A percentile compares a stretch with the other conserved stretches of the same genome.
Conservation (phyloP, 176 grass and related monocot genomes). For the Oropetium thomaeum region DNA sequence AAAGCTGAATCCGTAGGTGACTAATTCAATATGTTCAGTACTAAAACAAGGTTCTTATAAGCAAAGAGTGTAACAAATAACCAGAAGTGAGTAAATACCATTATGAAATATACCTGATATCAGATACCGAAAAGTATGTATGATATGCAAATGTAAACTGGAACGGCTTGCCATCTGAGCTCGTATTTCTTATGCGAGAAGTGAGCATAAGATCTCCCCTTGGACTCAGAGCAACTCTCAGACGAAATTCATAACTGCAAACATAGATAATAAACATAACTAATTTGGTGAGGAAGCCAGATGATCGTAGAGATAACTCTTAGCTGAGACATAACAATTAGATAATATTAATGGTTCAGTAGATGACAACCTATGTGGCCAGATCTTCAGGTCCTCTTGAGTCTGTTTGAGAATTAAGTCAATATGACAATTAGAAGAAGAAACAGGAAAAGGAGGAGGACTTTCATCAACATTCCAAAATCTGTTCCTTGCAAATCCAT, state of each 20-base stretch:
- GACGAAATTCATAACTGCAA: conserved; percentile 71
- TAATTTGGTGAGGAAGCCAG: background rate
- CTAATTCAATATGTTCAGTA: background rate
- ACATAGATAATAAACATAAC: conserved; percentile 3
- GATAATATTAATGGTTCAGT: conserved; percentile 4
- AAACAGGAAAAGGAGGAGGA: conserved; percentile 48
- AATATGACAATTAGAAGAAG: conserved; percentile 43
- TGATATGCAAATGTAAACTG: conserved; percentile 80
- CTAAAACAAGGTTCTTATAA: background rate
- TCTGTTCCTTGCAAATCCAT: conserved; percentile 77
- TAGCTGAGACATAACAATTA: background rate
- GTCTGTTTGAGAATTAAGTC: conserved; percentile 71
- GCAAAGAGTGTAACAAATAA: background rate
- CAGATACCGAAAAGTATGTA: conserved; percentile 73
- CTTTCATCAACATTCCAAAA: conserved; percentile 63
- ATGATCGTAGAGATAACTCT: background rate
- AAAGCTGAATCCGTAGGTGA: background rate
- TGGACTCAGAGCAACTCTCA: conserved; percentile 69
- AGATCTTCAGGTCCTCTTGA: conserved; percentile 68
- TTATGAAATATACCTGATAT: conserved; percentile 65
- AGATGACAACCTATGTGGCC: conserved; percentile 67
- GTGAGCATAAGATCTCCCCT: conserved; percentile 63
- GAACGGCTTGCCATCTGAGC: conserved; percentile 67
- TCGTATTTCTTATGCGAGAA: conserved; percentile 65
- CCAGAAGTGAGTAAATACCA: background rate